phyloP scores from a whole-genome alignment of 768 basidiomycete species.

The Mycena olivaceomarginata region DNA sequence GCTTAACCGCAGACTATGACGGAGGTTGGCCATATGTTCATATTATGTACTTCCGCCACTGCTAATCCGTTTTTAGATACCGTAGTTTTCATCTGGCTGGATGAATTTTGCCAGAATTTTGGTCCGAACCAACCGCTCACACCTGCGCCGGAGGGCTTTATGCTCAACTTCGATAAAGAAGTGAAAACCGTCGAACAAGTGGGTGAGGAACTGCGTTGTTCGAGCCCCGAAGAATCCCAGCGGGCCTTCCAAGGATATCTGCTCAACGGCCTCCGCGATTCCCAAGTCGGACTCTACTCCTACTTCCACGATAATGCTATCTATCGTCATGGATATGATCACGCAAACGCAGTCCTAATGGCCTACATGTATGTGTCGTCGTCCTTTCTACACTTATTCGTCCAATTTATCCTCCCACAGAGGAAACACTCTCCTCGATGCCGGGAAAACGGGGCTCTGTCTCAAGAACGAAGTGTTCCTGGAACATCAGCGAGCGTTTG shows the following conservation, averaged over 20 bases:
- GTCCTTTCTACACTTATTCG: neutral
- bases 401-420: conserved; percentile 56
- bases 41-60: neutral
- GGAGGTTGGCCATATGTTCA: conserved; percentile 68
- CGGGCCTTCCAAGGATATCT: conserved; percentile 66
- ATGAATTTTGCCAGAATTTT: conserved; percentile 70
- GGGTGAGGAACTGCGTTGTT: conserved; percentile 51
- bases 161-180: conserved; percentile 70
- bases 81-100: conserved; percentile 67
- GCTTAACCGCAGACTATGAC: conserved; percentile 75
- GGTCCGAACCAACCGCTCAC: conserved; percentile 61
- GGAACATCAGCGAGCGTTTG: conserved; percentile 62
- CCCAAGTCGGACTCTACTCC: conserved; percentile 77
- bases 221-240: conserved; percentile 56
- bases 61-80: conserved; percentile 63
- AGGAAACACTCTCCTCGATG: conserved; percentile 81
- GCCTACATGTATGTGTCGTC: conserved; percentile 76
- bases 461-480: conserved; percentile 65
- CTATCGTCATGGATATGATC: conserved; percentile 70
- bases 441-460: conserved; percentile 79
- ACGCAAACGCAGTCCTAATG: conserved; percentile 66
- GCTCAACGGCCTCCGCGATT: conserved; percentile 70
- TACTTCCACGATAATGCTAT: conserved; percentile 75
- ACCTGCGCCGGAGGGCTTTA: conserved; percentile 62
- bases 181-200: conserved; percentile 70